Percentiles rank a stretch among this genome's conserved stretches.
Evolutionary conservation across 305 asterid species (phyloP).

Genomic region (Plantago coronopus): DNA sequence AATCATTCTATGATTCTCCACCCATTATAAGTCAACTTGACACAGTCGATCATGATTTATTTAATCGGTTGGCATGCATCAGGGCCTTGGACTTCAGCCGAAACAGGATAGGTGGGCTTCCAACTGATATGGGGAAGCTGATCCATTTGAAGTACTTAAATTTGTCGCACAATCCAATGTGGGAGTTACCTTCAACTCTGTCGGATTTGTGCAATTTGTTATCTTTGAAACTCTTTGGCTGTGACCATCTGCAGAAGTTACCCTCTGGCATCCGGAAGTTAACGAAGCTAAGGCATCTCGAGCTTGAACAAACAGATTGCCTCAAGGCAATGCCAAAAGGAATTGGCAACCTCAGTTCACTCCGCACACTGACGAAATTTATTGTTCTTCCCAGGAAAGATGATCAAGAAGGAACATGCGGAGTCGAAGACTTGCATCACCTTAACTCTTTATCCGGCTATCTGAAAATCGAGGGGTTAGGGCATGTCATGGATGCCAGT

Average conservation of each 20-base stretch:
- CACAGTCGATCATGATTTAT: slow-evolving; percentile 33
- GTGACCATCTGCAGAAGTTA: slow-evolving; percentile 36
- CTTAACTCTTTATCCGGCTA: slow-evolving; percentile 48
- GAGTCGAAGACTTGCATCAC: slow-evolving; percentile 35
- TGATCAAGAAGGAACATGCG: slow-evolving; percentile 29
- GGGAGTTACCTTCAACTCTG: slow-evolving; percentile 34
- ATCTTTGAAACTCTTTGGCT: slow-evolving; percentile 38
- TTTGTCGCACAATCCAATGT: slow-evolving; percentile 47
- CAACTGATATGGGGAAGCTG: slow-evolving; percentile 36
- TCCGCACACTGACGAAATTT: slow-evolving; percentile 57
- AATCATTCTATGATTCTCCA: slow-evolving; percentile 50
- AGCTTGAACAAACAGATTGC: slow-evolving; percentile 36
- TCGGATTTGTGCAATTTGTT: slow-evolving; percentile 43
- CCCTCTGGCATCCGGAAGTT: slow-evolving; percentile 36
- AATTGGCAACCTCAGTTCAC: slow-evolving; percentile 36
- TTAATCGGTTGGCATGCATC: slow-evolving; percentile 23
- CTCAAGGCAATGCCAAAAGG: slow-evolving; percentile 57
- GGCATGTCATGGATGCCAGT: slow-evolving; percentile 26
- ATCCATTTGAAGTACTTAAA: slow-evolving; percentile 35
- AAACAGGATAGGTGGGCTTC: slow-evolving; percentile 42
- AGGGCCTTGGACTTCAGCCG: slow-evolving; percentile 44
- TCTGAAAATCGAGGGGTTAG: slow-evolving; percentile 58
- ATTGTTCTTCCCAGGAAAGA: slow-evolving; percentile 23
- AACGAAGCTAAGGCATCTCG: slow-evolving; percentile 39
- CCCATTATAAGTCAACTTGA: slow-evolving; percentile 37